Conservation (phyloP, 2,329 filamentous ascomycete species). For the Scortechinia acanthostroma region DNA sequence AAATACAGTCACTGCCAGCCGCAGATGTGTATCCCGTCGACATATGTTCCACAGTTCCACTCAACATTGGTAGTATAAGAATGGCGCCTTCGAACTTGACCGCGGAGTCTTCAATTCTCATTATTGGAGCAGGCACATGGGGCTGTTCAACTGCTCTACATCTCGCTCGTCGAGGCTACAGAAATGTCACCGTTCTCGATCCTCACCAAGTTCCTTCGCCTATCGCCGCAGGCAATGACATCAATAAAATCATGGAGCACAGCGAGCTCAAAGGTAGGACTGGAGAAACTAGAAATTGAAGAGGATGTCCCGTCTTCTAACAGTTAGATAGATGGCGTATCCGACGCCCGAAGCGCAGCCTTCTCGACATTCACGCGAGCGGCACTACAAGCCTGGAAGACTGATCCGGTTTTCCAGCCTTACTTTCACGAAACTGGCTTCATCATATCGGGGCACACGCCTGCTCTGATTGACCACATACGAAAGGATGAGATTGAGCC, state of each 20-base stretch:
- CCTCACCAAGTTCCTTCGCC: slow-evolving; percentile 32
- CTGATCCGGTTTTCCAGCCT: not conserved
- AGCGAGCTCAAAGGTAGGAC: slow-evolving; percentile 20
- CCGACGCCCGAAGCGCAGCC: not conserved
- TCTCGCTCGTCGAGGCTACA: slow-evolving; percentile 33
- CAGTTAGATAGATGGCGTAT: not conserved
- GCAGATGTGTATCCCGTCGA: no score
- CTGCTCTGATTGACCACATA: not conserved
- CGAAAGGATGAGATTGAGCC: slow-evolving; percentile 1
- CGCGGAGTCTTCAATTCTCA: slow-evolving; percentile 17
- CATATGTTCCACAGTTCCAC: no score
- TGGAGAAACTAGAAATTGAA: not conserved
- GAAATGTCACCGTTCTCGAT: slow-evolving; percentile 29
- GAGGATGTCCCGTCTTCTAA: slow-evolving; percentile 3
- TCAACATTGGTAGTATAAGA: no score
- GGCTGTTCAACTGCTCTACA: slow-evolving; percentile 42
- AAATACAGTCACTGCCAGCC: no score
- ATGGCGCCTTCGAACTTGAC: slow-evolving; percentile 8
- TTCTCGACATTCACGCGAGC: not conserved
- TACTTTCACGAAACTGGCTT: slow-evolving; percentile 1
- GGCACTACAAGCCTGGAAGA: not conserved
- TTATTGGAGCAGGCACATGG: slow-evolving; percentile 40
- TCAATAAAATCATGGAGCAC: slow-evolving; percentile 32
- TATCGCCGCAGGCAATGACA: slow-evolving; percentile 38
- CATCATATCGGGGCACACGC: not conserved